These are phyloP conservation scores for Spinellus fusiger DNA, from an alignment of 192 early-diverging fungal genomes.

Conservation along the genomic window DNA sequence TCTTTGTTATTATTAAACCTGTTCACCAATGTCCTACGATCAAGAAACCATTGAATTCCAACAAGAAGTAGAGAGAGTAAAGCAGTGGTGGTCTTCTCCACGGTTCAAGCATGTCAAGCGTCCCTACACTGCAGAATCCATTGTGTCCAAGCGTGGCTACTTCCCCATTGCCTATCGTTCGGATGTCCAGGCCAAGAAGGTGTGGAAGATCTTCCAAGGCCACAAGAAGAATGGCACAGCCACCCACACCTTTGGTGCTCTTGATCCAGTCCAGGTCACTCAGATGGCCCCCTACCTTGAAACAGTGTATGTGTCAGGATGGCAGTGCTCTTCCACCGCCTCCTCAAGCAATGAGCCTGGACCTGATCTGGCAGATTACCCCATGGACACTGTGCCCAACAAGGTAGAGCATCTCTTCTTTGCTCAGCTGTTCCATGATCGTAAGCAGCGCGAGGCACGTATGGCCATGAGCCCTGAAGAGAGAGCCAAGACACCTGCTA, in stretches of 20 bases:
- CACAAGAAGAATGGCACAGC: constrained; percentile 78
- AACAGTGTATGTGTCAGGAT: constrained; percentile 96
- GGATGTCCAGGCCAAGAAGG: constrained; percentile 88
- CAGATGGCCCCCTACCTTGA: constrained; percentile 98
- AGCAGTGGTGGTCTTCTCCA: constrained; percentile 81
- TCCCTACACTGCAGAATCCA: constrained; percentile 79
- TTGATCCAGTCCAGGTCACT: constrained; percentile 91
- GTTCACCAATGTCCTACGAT: constrained; percentile 25
- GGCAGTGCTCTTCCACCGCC: constrained; percentile 97
- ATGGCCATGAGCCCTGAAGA: constrained; percentile 59
- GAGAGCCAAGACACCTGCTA: constrained; percentile 62
- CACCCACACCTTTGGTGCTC: constrained; percentile 90
- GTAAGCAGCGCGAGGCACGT: constrained; percentile 92
- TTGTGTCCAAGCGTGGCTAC: constrained; percentile 89
- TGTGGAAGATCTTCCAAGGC: constrained; percentile 77
- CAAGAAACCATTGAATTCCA: constrained; percentile 75
- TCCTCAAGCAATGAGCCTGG: constrained; percentile 94
- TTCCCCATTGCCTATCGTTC: constrained; percentile 74
- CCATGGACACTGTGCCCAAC: constrained; percentile 97
- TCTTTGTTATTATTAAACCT: neutral
- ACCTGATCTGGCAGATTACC: constrained; percentile 98
- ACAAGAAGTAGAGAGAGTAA: constrained; percentile 76
- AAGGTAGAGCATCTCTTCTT: constrained; percentile 99
- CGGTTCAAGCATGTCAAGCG: constrained; percentile 83
- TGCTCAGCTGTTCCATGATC: constrained; percentile 97